These are phyloP conservation scores for Ceriops tagal DNA, from an alignment of 345 rosid species.

Conservation along the genomic window DNA sequence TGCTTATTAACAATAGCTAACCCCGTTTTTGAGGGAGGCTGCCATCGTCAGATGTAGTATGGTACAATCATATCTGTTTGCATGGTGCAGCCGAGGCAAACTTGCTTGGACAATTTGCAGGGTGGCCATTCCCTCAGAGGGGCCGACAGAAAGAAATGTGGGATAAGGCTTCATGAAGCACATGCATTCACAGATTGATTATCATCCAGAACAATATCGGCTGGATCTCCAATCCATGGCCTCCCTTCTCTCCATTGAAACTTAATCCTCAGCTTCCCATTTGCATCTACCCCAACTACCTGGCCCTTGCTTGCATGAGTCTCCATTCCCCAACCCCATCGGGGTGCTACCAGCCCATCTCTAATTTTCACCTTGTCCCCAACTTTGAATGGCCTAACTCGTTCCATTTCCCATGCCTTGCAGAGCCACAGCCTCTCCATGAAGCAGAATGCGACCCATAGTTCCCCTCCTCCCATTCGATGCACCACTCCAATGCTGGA, in stretches of 20 bases:
- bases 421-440: constrained; percentile 90
- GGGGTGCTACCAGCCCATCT: constrained; percentile 70
- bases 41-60: neutral
- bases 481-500: constrained; percentile 89
- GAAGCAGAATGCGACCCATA: constrained; percentile 87
- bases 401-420: constrained; percentile 79
- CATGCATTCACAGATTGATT: constrained; percentile 6
- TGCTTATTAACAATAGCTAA: constrained; percentile 31
- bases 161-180: neutral
- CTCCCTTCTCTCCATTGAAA: constrained; percentile 96
- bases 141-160: neutral
- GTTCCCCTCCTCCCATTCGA: constrained; percentile 71
- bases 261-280: constrained; percentile 81
- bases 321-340: constrained; percentile 99
- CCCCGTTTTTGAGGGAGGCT: neutral
- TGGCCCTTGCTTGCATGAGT: constrained; percentile 86
- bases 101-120: neutral
- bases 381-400: constrained; percentile 61
- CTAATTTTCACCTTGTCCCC: constrained; percentile 76
- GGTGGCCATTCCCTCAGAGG: neutral
- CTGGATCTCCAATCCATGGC: constrained; percentile 98
- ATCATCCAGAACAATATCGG: constrained; percentile 74
- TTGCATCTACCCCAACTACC: constrained; percentile 92
- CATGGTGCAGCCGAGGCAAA: constrained; percentile 7
- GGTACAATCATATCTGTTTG: neutral